phyloP scores from a whole-genome alignment of 177 flowering plant genomes.

The Vitis hybrid region DNA sequence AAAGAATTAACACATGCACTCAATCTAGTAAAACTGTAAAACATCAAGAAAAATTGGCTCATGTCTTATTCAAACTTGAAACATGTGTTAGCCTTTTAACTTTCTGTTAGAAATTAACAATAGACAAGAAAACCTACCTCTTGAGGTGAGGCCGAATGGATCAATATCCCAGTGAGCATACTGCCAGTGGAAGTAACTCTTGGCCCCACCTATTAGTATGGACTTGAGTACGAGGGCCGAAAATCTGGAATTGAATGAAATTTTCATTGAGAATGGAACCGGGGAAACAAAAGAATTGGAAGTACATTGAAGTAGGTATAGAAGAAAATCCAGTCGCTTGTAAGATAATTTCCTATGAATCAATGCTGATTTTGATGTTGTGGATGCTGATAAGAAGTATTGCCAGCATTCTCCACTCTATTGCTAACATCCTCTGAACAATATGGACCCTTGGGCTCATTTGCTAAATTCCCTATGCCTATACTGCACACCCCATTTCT shows the following conservation, averaged over 20 bases:
- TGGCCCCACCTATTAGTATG: not conserved
- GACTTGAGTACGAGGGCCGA: constrained; percentile 7
- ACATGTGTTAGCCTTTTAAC: constrained; percentile 2
- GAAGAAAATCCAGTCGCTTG: constrained; percentile 10
- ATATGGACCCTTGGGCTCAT: constrained; percentile 22
- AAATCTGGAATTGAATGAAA: constrained; percentile 19
- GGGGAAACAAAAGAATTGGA: constrained; percentile 27
- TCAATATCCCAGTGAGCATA: constrained; percentile 8
- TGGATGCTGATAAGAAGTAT: constrained; percentile 28
- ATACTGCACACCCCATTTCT: constrained; percentile 29
- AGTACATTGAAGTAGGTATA: constrained; percentile 17
- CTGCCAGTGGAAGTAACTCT: not conserved
- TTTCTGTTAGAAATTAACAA: not conserved
- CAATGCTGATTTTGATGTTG: constrained; percentile 31
- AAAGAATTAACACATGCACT: no score
- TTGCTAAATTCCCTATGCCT: constrained; percentile 30
- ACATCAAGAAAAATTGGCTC: not conserved
- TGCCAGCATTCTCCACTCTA: constrained; percentile 23
- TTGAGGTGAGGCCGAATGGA: constrained; percentile 14
- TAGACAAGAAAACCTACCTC: constrained; percentile 22
- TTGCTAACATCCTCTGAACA: constrained; percentile 26
- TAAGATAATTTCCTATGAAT: constrained; percentile 21
- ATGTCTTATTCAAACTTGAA: not conserved
- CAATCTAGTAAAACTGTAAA: no score
- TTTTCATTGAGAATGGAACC: constrained; percentile 18